Evolutionary conservation across 805 yeast genomes (phyloP), one percentile per base, ranked within the genome.

Genomic region (Candida insectorum): DNA sequence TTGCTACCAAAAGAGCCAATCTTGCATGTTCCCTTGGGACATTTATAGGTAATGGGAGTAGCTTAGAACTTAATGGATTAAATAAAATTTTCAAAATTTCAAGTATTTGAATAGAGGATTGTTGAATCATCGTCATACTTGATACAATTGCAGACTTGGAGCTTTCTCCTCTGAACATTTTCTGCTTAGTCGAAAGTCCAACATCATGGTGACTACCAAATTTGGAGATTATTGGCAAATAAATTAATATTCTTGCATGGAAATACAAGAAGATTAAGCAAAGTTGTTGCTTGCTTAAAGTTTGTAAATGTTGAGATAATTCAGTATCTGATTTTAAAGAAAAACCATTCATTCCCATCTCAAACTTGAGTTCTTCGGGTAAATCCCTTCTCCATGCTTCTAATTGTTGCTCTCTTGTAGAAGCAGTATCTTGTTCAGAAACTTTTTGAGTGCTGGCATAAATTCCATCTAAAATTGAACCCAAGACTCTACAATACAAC

Each of bases 341-440:
- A 16, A 69, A 59, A 1, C 84, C 82, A 47, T 74, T 75, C 12
- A 70, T 71, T 40, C 80, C 85, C 19, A 81, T 58, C 24, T 81
- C 82, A 45, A 86, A 84, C 36, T 68, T 71, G 38, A 85, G 60
- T 24, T 71, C 69, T 0, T 56, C 24, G 1, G 94, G 86, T 25
- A 88, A 61, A 25, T 81, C 84, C 14, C 79, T 62, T 46, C 85
- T 67, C 96, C 96, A 88, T 30, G 74, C 62, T 45, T 87, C 95
- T 29, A 88, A 63, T 47, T 79, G 72, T 45, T 81, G 77, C 50
- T 88, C 96, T 24, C 51, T 51, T 14, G 48, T 49, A 20, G 28
- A 30, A 3, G 32, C 33, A 8, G 31, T 20, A 10, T 33, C 35
- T 8, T 58, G 44, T 5, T 48, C 53, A 29, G 65, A 57, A 14